These are phyloP conservation scores for Funneliformis caledonium DNA, from an alignment of 371 early-diverging fungal genomes.

Conservation along the genomic window DNA sequence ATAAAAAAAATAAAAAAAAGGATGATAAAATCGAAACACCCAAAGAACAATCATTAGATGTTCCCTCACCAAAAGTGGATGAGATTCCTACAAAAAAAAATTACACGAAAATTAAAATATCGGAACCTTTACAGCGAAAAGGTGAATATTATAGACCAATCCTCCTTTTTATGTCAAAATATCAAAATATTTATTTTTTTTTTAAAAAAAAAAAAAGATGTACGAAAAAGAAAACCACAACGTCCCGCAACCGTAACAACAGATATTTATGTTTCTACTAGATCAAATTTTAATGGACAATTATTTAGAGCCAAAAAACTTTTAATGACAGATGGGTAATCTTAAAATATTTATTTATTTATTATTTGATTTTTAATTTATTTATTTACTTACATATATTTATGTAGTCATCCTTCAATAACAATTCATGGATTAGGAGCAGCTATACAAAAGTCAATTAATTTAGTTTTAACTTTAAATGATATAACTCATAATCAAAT, in stretches of 20 bases:
- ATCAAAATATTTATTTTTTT: too few species aligned
- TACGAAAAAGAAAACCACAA: conserved; percentile 26
- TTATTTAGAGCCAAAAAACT: conserved; percentile 27
- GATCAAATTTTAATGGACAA: conserved; percentile 30
- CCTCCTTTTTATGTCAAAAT: not conserved
- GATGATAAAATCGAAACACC: not conserved
- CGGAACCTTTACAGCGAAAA: not conserved
- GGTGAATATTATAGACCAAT: not conserved
- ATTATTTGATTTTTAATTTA: not conserved
- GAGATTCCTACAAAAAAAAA: not conserved
- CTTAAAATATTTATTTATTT: not conserved
- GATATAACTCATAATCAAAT: conserved; percentile 30
- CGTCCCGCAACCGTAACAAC: conserved; percentile 23
- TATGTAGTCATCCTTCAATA: conserved; percentile 11
- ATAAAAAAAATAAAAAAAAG: too few species aligned
- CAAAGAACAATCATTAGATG: not conserved
- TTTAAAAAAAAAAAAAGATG: not conserved
- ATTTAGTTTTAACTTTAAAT: conserved; percentile 32
- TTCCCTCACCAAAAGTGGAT: not conserved
- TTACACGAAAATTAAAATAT: not conserved
- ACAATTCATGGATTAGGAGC: conserved; percentile 38
- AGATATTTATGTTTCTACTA: conserved; percentile 36
- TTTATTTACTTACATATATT: not conserved
- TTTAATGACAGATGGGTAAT: conserved; percentile 32
- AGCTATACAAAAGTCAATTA: conserved; percentile 29